Percentiles rank a stretch among this genome's conserved stretches.
These are phyloP conservation scores for Mortierella alpina DNA, from an alignment of 192 early-diverging fungal genomes.

Conservation along the genomic window DNA sequence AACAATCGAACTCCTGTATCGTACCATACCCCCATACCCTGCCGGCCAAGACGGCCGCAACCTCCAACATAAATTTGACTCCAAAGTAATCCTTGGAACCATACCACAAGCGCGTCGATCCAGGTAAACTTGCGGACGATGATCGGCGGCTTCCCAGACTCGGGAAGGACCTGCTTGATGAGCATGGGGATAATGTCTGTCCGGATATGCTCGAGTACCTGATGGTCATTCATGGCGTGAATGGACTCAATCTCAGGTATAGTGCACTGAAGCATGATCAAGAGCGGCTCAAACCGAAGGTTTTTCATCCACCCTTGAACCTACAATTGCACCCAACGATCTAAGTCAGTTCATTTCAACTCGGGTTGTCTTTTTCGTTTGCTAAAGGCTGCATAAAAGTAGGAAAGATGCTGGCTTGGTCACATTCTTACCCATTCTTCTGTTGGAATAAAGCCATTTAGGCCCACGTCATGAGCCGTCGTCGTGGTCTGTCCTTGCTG, in stretches of 20 bases:
- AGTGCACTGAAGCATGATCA: constrained; percentile 72
- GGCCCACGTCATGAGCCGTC: constrained; percentile 50
- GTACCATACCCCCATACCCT: constrained; percentile 72
- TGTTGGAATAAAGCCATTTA: constrained; percentile 74
- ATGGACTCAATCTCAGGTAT: constrained; percentile 76
- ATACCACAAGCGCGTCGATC: constrained; percentile 71
- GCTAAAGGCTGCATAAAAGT: constrained; percentile 52
- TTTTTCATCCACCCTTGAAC: constrained; percentile 47
- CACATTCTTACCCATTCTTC: constrained; percentile 71
- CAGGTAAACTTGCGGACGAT: constrained; percentile 70
- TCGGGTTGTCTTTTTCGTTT: constrained; percentile 33
- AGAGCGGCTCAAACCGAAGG: constrained; percentile 76
- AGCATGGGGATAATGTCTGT: constrained; percentile 57
- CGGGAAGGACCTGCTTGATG: constrained; percentile 31
- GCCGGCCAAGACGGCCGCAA: constrained; percentile 51
- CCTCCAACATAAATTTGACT: constrained; percentile 74
- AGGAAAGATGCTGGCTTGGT: neutral
- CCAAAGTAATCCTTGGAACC: constrained; percentile 79
- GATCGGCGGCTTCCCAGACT: constrained; percentile 51
- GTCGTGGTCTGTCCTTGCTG: constrained; percentile 30
- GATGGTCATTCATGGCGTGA: constrained; percentile 70
- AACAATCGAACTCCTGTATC: constrained; percentile 72
- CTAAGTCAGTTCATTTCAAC: constrained; percentile 20
- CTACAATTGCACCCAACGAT: neutral
- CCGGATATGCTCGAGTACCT: constrained; percentile 65